Base-by-base conservation (phyloP, 805 yeast genomes). In the Candida succiphila region DNA sequence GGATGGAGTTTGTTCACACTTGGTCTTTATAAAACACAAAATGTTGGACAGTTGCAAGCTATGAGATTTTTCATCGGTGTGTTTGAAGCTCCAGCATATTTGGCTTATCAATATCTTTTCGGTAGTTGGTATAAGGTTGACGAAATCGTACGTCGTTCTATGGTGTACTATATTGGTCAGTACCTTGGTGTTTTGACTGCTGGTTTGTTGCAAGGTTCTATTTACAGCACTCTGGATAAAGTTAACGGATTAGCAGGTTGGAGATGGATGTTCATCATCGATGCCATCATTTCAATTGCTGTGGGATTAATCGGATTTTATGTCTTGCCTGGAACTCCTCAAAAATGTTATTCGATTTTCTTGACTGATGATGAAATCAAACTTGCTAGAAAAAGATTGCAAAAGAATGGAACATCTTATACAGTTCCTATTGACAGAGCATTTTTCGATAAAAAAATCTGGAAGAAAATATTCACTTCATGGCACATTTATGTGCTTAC, bases 301-400 rank as follows among this genome's bases (percentile, higher is more conserved):
- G 41, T 48, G n/a, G n/a, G 52, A 2, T 7, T 57, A 8, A 30
- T 50, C 10, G 56, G 53, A 6, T 45, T 52, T n/a, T 18, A 41
- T 17, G 30, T 42, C 44, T 55, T 76, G 39, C 87, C 86, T 7
- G 86, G 85, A 31, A 78, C 82, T 16, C 85, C 86, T 5, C 54
- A 64, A 32, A 61, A 65, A 16, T 67, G 77, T 45, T 67, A 69
- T 35, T 68, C 76, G 3, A 50, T 67, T 17, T 71, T 64, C 44
- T 49, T 76, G 18, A 62, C 73, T 0, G 78, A 73, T 40, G 75
- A 71, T 28, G 82, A 76, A 39, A 70, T 72, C 30, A 57, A 65
- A 39, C 50, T 75, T 22, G 72, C 77, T 3, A 60, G 78, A 37
- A 51, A 48, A 29, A 52, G 75, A 40, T 48, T 68, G 43, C 43